Evolutionary conservation across 176 grass and related monocot genomes (phyloP).

Genomic region (Oryza glumipatula): DNA sequence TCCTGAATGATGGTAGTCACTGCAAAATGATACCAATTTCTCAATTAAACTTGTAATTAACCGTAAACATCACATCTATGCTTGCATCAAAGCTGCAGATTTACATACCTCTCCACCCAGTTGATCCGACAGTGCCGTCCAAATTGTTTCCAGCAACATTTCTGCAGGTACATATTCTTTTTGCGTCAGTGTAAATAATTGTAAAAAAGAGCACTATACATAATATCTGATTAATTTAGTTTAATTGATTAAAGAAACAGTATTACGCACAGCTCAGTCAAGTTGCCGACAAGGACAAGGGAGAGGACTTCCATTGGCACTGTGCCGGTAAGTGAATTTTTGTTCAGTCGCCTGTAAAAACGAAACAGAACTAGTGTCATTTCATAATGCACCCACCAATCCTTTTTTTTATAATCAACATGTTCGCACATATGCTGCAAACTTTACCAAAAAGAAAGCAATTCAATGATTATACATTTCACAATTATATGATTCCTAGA

Average conservation of each 20-base stretch:
- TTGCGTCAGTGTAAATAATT: not conserved
- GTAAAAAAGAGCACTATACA: not conserved
- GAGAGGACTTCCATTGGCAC: slow-evolving; percentile 41
- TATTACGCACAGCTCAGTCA: slow-evolving; percentile 43
- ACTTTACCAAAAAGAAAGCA: not conserved
- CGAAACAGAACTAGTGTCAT: not conserved
- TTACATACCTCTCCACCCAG: slow-evolving; percentile 39
- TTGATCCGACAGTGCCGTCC: slow-evolving; percentile 31
- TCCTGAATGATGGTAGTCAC: slow-evolving; percentile 29
- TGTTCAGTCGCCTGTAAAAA: slow-evolving; percentile 29
- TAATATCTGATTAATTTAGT: not conserved
- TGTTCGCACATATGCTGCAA: not conserved
- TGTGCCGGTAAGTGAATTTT: slow-evolving; percentile 22
- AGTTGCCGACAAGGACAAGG: slow-evolving; percentile 23
- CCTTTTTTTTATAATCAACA: not conserved
- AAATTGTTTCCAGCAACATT: slow-evolving; percentile 46
- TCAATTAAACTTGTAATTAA: not conserved
- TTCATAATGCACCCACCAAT: not conserved
- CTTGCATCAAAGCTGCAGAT: not conserved
- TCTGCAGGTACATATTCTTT: slow-evolving; percentile 15
- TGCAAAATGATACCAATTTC: slow-evolving; percentile 12
- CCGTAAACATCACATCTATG: not conserved
- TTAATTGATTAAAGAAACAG: not conserved
- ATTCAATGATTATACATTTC: not conserved
- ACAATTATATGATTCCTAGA: not conserved